Percentiles rank a stretch among this genome's conserved stretches.
Evolutionary conservation across 495 filamentous ascomycete species (phyloP).

Genomic region (Recurvomyces mirabilis): DNA sequence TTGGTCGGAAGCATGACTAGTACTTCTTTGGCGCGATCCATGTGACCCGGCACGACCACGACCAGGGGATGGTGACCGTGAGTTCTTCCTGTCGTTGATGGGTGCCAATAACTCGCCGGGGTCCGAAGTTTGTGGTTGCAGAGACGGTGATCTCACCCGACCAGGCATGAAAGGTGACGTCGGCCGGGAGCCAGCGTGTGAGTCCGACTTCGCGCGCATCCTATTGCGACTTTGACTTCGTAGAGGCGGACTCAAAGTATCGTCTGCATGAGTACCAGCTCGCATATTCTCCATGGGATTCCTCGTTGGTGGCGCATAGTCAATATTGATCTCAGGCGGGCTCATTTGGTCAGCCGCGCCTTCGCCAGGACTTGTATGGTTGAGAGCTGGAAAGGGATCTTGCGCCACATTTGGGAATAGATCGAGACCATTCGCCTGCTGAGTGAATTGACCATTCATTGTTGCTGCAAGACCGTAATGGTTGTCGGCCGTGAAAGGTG

Average conservation of each 20-base stretch:
- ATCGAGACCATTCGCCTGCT: constrained; percentile 37
- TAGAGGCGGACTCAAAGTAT: constrained; percentile 75
- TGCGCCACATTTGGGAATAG: constrained; percentile 41
- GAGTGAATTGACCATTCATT: constrained; percentile 39
- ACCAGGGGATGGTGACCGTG: constrained; percentile 48
- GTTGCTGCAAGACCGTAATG: constrained; percentile 40
- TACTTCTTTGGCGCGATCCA: constrained; percentile 43
- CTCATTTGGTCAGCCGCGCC: constrained; percentile 64
- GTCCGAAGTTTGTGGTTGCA: constrained; percentile 20
- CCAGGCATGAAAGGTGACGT: constrained; percentile 14
- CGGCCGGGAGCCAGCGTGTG: constrained; percentile 22
- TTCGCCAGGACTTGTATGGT: constrained; percentile 41
- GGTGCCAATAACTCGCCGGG: constrained; percentile 49
- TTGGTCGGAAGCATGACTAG: constrained; percentile 79
- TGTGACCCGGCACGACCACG: constrained; percentile 14
- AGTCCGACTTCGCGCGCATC: constrained; percentile 34
- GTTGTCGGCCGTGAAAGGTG: constrained; percentile 26
- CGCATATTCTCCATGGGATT: constrained; percentile 61
- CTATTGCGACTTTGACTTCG: constrained; percentile 49
- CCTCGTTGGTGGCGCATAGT: constrained; percentile 66
- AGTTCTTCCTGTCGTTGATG: constrained; percentile 32
- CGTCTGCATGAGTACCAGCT: constrained; percentile 46
- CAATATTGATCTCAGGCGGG: constrained; percentile 83
- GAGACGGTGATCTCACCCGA: constrained; percentile 25
- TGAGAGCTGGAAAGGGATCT: constrained; percentile 47